Base-by-base conservation (phyloP, 2,329 filamentous ascomycete species). In the Botrytis medusae region DNA sequence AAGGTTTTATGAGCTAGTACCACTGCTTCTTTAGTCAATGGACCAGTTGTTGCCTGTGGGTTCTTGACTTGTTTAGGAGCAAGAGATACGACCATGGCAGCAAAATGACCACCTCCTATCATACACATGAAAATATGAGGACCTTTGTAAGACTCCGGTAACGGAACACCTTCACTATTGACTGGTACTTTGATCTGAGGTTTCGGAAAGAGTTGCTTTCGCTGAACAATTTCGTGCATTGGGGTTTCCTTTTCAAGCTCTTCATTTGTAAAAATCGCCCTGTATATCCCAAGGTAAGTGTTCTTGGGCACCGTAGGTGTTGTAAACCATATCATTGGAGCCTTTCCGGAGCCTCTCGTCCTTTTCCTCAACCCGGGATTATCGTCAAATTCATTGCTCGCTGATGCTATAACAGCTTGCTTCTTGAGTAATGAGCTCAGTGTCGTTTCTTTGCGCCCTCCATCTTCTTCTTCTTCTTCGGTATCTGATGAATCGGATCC, bases 21-120 rank as follows among this genome's bases (percentile, higher is more conserved):
- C 0, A 92, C 92, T 9, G 95, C 94, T 79, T 97, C 93, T 71
- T 93, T 88, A 77, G 97, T 94, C 80, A 97, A 88, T 1, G 92
- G 86, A 0, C 92, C 92, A 25, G 87, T 84, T 20, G 88, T 85
- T 4, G 86, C 85, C 48, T 68, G 64, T 54, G 70, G 48, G 70
- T 89, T 89, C 80, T 93, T 95, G 54, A 89, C 88, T 71, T 92
- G 85, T 75, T 94, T 93, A 0, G 96, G 95, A 0, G 93, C 90
- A 6, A 98, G 87, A 0, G 94, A 94, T 18, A 99, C 93, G 18
- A 98, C 87, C 95, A 98, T 98, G 69, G 93, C 96, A 0, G 96
- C 96, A 80, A 99, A 99, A 81, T 99, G 96, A 0, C 96, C 96
- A 74, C 96, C 96, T 37, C 96, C 96, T 69, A 99, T 97, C 96